Conservation (phyloP, 257 asterid species). For the Cinchona pubescens region DNA sequence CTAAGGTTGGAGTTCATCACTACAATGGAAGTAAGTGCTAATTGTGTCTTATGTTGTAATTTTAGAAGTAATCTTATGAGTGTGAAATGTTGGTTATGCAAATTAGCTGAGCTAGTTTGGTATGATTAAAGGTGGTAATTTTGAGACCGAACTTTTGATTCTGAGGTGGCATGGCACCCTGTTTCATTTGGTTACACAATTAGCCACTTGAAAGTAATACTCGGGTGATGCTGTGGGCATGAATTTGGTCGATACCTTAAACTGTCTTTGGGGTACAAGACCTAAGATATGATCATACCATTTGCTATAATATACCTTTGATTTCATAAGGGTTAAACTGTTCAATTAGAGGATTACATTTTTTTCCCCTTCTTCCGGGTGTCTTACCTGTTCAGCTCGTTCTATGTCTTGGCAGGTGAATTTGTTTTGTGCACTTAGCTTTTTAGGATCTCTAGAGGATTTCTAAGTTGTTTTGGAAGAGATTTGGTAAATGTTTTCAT, state of each 20-base stretch:
- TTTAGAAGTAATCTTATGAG: not conserved
- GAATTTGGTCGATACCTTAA: not conserved
- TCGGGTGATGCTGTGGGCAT: too few species aligned
- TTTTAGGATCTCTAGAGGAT: not conserved
- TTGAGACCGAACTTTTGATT: not conserved
- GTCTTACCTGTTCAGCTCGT: too few species aligned
- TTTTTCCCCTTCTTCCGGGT: too few species aligned
- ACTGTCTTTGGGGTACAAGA: not conserved
- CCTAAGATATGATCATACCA: too few species aligned
- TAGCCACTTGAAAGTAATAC: too few species aligned
- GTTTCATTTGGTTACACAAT: too few species aligned
- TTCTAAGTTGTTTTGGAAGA: not conserved
- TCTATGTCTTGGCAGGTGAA: not conserved
- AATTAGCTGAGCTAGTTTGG: not conserved
- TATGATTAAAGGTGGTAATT: too few species aligned
- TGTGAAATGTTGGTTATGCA: not conserved
- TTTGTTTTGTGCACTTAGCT: not conserved
- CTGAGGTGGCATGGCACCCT: not conserved
- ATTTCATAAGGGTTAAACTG: too few species aligned
- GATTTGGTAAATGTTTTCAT: not conserved
- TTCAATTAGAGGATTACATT: too few species aligned
- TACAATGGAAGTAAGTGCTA: slow-evolving; percentile 66
- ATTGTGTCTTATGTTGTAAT: not conserved
- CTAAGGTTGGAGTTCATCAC: slow-evolving; percentile 81
- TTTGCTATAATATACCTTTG: too few species aligned